phyloP scores from a whole-genome alignment of 495 filamentous ascomycete species.

The Aspergillus incahuasiensis region DNA sequence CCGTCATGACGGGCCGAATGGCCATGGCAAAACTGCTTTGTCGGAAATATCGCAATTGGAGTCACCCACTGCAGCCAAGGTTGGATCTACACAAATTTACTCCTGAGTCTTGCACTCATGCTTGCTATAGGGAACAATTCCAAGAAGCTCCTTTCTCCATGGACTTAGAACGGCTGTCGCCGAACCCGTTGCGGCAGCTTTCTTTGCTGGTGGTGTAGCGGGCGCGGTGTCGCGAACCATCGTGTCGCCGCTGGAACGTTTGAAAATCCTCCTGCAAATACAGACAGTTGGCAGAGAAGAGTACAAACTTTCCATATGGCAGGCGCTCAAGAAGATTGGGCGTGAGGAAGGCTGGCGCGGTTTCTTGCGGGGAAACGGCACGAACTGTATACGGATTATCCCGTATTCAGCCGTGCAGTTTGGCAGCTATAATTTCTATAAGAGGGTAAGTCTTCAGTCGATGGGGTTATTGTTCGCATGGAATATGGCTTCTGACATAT shows the following conservation, averaged over 20 bases:
- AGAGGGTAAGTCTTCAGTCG: conserved; percentile 64
- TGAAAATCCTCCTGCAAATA: conserved; percentile 96
- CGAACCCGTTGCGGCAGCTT: conserved; percentile 81
- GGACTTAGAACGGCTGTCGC: conserved; percentile 26
- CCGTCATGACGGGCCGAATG: conserved; percentile 20
- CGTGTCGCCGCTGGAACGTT: conserved; percentile 87
- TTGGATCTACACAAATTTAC: conserved; percentile 12
- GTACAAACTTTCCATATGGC: conserved; percentile 84
- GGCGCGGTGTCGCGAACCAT: conserved; percentile 97
- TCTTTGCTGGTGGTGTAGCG: conserved; percentile 91
- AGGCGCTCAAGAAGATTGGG: conserved; percentile 91
- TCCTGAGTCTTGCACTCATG: not conserved
- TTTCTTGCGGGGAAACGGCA: conserved; percentile 95
- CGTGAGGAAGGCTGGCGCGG: conserved; percentile 93
- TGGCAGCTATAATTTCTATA: conserved; percentile 96
- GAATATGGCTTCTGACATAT: not conserved
- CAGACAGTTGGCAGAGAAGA: conserved; percentile 87
- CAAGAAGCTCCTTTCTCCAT: conserved; percentile 13
- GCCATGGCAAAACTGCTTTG: conserved; percentile 16
- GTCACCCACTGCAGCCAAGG: conserved; percentile 23
- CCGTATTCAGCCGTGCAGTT: conserved; percentile 98
- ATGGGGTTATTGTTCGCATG: not conserved
- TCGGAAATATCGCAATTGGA: conserved; percentile 24
- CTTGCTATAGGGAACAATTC: conserved; percentile 13
- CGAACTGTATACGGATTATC: conserved; percentile 96